Evolutionary conservation across 495 filamentous ascomycete genomes (phyloP).

Genomic region (Barbatosphaeria neglecta): DNA sequence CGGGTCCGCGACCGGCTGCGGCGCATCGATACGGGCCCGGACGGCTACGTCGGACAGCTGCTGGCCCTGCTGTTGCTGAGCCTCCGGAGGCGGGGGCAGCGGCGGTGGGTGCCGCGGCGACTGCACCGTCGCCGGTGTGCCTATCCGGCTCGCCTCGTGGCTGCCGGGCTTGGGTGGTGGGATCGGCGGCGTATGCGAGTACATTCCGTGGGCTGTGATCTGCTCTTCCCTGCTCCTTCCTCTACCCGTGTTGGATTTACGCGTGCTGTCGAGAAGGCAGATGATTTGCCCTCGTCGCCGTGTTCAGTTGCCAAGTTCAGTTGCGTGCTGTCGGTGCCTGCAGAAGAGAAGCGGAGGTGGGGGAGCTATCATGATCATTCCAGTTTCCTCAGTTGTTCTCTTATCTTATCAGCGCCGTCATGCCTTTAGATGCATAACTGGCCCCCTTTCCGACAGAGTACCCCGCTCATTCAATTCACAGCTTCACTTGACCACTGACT

Average conservation of each 20-base stretch:
- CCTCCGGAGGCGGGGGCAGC: slow-evolving; percentile 17
- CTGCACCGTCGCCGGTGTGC: slow-evolving; percentile 38
- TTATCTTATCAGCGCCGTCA: neutral
- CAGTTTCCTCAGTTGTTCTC: too few species aligned
- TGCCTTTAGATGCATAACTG: neutral
- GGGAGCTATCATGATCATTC: too few species aligned
- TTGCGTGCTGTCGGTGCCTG: too few species aligned
- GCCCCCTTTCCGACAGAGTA: neutral
- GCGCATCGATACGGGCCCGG: slow-evolving; percentile 2
- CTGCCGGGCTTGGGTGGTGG: slow-evolving; percentile 63
- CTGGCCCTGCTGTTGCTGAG: slow-evolving; percentile 11
- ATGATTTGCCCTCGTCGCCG: neutral
- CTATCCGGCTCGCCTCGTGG: slow-evolving; percentile 56
- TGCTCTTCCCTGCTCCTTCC: neutral
- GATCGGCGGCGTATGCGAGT: slow-evolving; percentile 47
- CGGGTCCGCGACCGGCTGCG: slow-evolving; percentile 28
- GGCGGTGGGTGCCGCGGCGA: slow-evolving; percentile 31
- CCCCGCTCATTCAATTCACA: neutral
- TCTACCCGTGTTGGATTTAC: neutral
- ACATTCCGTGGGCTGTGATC: slow-evolving; percentile 10
- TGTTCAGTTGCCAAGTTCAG: neutral
- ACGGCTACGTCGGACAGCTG: slow-evolving; percentile 11
- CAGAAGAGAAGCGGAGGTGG: too few species aligned
- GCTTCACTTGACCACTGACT: neutral
- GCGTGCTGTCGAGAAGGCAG: neutral